Percentiles rank a stretch among this genome's conserved stretches.
phyloP scores from a whole-genome alignment of 148 eudicot species.

The Rhododendron simsii region DNA sequence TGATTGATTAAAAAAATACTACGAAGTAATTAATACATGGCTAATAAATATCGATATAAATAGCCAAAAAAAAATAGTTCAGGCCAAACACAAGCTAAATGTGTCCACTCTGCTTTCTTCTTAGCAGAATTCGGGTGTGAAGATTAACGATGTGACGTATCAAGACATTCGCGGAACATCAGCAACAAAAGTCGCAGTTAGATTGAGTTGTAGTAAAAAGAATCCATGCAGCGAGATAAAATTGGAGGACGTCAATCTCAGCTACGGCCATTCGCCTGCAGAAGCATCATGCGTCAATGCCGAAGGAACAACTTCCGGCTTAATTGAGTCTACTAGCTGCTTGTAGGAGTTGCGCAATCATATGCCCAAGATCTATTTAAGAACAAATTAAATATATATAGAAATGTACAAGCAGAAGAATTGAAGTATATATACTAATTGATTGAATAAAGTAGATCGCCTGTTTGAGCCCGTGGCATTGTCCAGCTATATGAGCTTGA shows the following conservation, averaged over 20 bases:
- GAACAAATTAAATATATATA: neutral
- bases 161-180: constrained; percentile 33
- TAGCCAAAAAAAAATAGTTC: neutral
- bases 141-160: constrained; percentile 29
- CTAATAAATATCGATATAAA: neutral
- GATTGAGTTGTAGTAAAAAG: constrained; percentile 28
- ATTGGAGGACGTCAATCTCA: constrained; percentile 24
- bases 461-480: too few species aligned
- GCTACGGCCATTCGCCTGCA: constrained; percentile 10
- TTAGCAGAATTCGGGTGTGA: constrained; percentile 26
- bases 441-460: too few species aligned
- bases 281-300: constrained; percentile 21
- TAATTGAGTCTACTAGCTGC: constrained; percentile 15
- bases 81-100: neutral
- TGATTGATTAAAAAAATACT: too few species aligned
- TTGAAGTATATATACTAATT: too few species aligned
- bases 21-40: neutral
- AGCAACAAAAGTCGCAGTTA: constrained; percentile 22
- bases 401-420: neutral
- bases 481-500: too few species aligned
- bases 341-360: neutral
- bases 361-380: neutral
- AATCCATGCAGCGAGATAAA: constrained; percentile 25
- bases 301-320: constrained; percentile 16
- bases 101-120: neutral